Percentiles rank a stretch among this genome's conserved stretches.
Evolutionary conservation across 345 rosid genomes (phyloP).

Genomic region (Clausena lansium): DNA sequence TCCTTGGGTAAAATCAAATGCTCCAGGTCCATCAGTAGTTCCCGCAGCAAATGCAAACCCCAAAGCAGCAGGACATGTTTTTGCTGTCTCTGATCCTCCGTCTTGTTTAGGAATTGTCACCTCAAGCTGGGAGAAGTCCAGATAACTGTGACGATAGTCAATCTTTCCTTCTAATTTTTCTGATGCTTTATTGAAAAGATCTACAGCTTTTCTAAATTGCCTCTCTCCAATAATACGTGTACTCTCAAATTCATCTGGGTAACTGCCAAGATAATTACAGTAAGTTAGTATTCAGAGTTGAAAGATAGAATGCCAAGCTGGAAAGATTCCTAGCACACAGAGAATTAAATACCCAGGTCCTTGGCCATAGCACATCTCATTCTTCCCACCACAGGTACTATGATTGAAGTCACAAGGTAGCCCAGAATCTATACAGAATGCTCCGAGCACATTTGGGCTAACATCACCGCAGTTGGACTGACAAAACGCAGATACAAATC

Average conservation of each 20-base stretch:
- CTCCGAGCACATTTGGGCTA: constrained; percentile 96
- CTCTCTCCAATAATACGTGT: constrained; percentile 92
- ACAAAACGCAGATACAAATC: constrained; percentile 95
- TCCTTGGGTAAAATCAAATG: constrained; percentile 97
- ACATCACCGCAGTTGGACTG: constrained; percentile 98
- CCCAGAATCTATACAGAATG: constrained; percentile 87
- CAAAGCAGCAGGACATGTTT: constrained; percentile 98
- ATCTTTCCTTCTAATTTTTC: constrained; percentile 74
- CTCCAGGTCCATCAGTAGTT: constrained; percentile 99
- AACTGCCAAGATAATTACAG: constrained; percentile 43
- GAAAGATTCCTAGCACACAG: constrained; percentile 1
- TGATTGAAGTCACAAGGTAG: constrained; percentile 97
- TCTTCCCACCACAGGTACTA: constrained; percentile 95
- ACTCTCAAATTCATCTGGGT: constrained; percentile 96
- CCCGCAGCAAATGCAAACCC: constrained; percentile 98
- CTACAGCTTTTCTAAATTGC: constrained; percentile 72
- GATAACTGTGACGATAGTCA: constrained; percentile 70
- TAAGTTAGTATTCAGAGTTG: constrained; percentile 6
- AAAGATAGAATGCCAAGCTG: neutral
- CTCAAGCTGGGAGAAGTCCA: constrained; percentile 88
- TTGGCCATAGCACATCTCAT: constrained; percentile 86
- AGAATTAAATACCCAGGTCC: constrained; percentile 83
- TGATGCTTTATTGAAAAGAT: constrained; percentile 81
- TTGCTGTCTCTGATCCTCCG: constrained; percentile 69
- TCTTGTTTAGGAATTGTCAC: constrained; percentile 56